phyloP scores from a whole-genome alignment of 768 basidiomycete species.

The Tylopilus plumbeoviolaceoides region DNA sequence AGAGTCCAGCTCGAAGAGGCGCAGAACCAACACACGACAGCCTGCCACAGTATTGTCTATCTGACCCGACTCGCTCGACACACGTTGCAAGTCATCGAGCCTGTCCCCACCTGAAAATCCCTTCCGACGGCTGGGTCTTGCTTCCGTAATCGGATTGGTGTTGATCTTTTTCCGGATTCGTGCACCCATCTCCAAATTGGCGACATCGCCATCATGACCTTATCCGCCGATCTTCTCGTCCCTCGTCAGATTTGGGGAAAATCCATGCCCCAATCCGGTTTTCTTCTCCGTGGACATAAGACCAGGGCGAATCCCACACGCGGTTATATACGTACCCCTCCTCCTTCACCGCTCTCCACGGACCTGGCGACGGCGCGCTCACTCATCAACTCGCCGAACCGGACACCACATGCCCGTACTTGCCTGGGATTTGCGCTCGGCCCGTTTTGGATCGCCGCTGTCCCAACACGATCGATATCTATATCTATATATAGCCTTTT shows the following conservation, averaged over 20 bases:
- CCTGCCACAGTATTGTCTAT: neutral
- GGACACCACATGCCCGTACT: neutral
- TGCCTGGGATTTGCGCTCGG: slow-evolving; percentile 19
- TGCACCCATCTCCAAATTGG: slow-evolving; percentile 2
- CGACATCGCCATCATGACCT: slow-evolving; percentile 22
- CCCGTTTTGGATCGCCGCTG: slow-evolving; percentile 24
- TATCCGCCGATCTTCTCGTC: slow-evolving; percentile 37
- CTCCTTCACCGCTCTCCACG: slow-evolving; percentile 19
- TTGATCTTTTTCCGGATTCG: slow-evolving; percentile 30
- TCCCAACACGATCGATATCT: neutral
- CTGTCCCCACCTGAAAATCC: slow-evolving; percentile 2
- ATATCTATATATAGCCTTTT: neutral
- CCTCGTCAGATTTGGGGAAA: slow-evolving; percentile 18
- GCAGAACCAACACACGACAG: neutral
- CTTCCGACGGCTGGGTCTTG: neutral
- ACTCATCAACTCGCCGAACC: neutral
- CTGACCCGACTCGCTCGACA: neutral
- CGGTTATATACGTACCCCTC: slow-evolving; percentile 1
- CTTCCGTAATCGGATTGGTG: slow-evolving; percentile 22
- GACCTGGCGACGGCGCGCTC: slow-evolving; percentile 1
- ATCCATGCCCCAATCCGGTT: slow-evolving; percentile 20
- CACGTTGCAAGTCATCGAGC: neutral
- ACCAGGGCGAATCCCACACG: slow-evolving; percentile 20
- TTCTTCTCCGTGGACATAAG: slow-evolving; percentile 29
- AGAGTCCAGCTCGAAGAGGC: neutral